phyloP scores from a whole-genome alignment of 495 filamentous ascomycete genomes.

The Aspergillus cavernicola region DNA sequence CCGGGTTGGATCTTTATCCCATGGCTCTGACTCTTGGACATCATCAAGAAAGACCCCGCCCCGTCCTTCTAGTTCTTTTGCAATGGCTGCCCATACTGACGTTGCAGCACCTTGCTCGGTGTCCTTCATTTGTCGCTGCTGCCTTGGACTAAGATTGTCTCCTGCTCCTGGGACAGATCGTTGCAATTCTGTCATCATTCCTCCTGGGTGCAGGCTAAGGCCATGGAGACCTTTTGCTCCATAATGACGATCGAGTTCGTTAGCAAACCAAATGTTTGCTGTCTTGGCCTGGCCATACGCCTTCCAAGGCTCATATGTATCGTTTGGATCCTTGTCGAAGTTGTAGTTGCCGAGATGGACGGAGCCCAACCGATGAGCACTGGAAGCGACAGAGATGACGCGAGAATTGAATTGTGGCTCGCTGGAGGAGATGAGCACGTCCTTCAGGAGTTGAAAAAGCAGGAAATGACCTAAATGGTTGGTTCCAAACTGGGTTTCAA shows the following conservation, averaged over 20 bases:
- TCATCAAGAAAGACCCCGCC: background rate
- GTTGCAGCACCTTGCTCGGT: slow-evolving; percentile 11
- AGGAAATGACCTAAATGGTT: background rate
- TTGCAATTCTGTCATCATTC: background rate
- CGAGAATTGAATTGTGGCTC: background rate
- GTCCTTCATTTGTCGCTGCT: background rate
- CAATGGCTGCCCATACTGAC: too few relatives aligned
- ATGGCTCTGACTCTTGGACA: too few relatives aligned
- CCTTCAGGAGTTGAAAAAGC: background rate
- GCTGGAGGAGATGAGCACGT: background rate
- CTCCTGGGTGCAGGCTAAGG: background rate
- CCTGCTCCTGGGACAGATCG: too few relatives aligned
- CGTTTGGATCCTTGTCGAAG: too few relatives aligned
- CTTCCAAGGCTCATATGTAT: background rate
- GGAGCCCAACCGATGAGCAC: background rate
- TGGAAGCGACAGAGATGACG: background rate
- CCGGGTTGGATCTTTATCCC: too few relatives aligned
- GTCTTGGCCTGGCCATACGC: background rate
- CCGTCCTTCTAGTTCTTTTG: too few relatives aligned
- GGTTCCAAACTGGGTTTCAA: slow-evolving; percentile 40
- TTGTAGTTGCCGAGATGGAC: background rate
- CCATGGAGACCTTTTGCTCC: background rate
- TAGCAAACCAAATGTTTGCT: background rate
- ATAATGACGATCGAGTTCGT: background rate
- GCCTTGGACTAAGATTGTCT: background rate